Percentiles rank a stretch among this genome's conserved stretches.
Conservation (phyloP, 2,329 filamentous ascomycete genomes). For the Arachnomyces sp. region DNA sequence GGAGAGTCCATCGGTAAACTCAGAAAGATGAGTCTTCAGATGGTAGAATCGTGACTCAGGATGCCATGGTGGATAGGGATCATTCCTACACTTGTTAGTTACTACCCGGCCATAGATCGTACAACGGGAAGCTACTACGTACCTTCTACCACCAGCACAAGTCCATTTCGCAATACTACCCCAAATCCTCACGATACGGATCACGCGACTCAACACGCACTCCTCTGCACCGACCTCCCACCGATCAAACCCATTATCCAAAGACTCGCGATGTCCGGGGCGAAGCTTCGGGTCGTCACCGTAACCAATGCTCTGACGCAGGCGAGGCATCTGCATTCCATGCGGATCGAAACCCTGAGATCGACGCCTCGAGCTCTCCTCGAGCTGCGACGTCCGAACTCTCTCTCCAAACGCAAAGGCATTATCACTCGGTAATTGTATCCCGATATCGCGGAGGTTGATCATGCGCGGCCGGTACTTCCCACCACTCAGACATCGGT, state of each 20-base stretch:
- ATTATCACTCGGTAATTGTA: conserved; percentile 50
- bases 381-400: conserved; percentile 44
- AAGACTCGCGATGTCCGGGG: conserved; percentile 27
- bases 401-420: conserved; percentile 50
- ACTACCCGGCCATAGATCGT: not conserved
- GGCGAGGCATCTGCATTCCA: conserved; percentile 35
- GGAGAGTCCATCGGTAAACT: conserved; percentile 46
- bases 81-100: conserved; percentile 27
- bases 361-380: conserved; percentile 34
- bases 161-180: conserved; percentile 51
- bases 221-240: conserved; percentile 49
- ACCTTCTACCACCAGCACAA: conserved; percentile 48
- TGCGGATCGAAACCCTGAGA: conserved; percentile 35
- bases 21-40: conserved; percentile 39
- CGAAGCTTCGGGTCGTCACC: conserved; percentile 32
- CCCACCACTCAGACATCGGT: conserved; percentile 49
- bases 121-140: conserved; percentile 4
- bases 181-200: conserved; percentile 49
- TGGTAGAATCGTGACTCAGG: conserved; percentile 41
- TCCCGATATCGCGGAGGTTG: conserved; percentile 42
- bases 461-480: conserved; percentile 49
- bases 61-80: conserved; percentile 48
- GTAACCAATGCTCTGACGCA: conserved; percentile 33
- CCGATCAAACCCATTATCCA: conserved; percentile 40
- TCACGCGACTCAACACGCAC: conserved; percentile 47